Conservation (phyloP, 352 stramenopile species). For the Phytophthora crassamura region DNA sequence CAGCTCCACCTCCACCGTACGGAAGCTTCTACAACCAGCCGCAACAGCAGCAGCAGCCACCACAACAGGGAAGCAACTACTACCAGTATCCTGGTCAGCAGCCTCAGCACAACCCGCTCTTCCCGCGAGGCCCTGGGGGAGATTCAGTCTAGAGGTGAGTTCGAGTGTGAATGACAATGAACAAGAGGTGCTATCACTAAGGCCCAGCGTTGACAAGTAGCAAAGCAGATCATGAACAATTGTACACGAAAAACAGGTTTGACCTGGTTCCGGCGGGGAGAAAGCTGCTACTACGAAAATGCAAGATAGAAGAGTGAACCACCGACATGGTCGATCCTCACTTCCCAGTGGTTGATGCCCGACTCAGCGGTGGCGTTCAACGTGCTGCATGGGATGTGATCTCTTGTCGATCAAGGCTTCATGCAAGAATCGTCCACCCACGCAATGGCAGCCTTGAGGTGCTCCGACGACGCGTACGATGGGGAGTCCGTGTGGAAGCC, state of each 20-base stretch:
- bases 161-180: background rate
- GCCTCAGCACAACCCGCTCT: constrained; percentile 35
- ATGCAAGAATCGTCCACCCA: constrained; percentile 31
- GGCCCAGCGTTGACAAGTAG: too few relatives aligned
- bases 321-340: too few relatives aligned
- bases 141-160: constrained; percentile 32
- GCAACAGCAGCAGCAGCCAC: constrained; percentile 32
- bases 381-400: too few relatives aligned
- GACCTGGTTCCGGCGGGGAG: too few relatives aligned
- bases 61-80: constrained; percentile 39
- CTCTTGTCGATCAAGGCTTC: too few relatives aligned
- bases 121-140: constrained; percentile 17
- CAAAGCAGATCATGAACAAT: too few relatives aligned
- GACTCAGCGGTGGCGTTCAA: too few relatives aligned
- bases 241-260: too few relatives aligned
- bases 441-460: constrained; percentile 27
- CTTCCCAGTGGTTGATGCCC: too few relatives aligned
- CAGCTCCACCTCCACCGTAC: constrained; percentile 43
- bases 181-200: too few relatives aligned
- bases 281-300: too few relatives aligned
- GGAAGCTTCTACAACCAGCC: constrained; percentile 53
- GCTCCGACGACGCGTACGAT: constrained; percentile 1
- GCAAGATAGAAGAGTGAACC: too few relatives aligned
- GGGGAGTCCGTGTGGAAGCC: background rate
- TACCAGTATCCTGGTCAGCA: constrained; percentile 58